These are phyloP conservation scores for Sclerotinia nivalis DNA, from an alignment of 2,329 filamentous ascomycete species.

Conservation along the genomic window DNA sequence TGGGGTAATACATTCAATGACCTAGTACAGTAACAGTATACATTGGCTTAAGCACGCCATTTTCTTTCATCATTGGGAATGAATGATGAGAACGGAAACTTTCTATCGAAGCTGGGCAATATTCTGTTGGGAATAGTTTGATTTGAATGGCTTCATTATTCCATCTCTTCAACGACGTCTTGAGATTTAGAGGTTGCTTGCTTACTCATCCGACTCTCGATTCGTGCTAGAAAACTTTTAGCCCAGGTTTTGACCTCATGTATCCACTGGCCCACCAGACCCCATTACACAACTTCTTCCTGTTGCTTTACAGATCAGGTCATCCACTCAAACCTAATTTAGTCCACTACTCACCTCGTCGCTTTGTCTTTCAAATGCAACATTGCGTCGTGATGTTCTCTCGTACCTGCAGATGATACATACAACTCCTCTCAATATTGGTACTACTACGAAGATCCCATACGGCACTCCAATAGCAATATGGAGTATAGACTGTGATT, in stretches of 20 bases:
- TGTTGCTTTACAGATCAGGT: neutral
- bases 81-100: neutral
- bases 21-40: neutral
- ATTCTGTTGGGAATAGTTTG: neutral
- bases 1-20: constrained; percentile 4
- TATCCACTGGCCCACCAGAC: neutral
- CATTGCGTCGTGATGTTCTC: neutral
- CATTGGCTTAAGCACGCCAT: constrained; percentile 12
- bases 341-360: neutral
- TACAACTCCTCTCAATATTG: neutral
- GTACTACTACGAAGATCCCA: neutral
- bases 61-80: neutral
- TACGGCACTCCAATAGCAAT: neutral
- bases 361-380: neutral
- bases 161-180: neutral
- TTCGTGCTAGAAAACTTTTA: neutral
- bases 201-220: neutral
- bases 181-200: neutral
- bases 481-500: neutral
- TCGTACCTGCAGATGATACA: neutral
- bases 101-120: neutral
- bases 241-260: neutral
- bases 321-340: neutral
- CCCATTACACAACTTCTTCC: neutral
- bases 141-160: constrained; percentile 13